Conservation (phyloP, 2,329 filamentous ascomycete species). For the Xylariaceae sp. region DNA sequence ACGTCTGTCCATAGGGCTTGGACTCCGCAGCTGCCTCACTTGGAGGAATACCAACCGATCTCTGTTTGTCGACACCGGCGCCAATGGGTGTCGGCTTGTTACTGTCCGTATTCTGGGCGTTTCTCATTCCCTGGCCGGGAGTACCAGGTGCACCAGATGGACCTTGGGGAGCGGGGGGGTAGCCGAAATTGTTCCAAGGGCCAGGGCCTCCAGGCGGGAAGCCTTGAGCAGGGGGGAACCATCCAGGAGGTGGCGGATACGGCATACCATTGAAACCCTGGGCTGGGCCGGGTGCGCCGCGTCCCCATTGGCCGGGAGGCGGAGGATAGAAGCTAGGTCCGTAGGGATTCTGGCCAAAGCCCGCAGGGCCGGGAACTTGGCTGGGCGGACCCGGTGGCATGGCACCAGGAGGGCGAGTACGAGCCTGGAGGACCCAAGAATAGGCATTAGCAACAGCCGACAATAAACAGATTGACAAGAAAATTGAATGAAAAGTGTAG, state of each 20-base stretch:
- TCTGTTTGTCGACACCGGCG: conserved; percentile 46
- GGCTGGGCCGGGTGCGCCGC: conserved; percentile 46
- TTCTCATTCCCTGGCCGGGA: conserved; percentile 31
- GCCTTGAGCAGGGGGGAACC: conserved; percentile 72
- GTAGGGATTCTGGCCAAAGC: conserved; percentile 42
- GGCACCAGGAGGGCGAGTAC: conserved; percentile 33
- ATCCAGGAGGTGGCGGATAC: conserved; percentile 71
- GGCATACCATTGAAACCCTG: conserved; percentile 70
- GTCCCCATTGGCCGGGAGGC: conserved; percentile 50
- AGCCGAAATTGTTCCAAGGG: conserved; percentile 53
- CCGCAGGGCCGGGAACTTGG: conserved; percentile 32
- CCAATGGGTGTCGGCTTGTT: conserved; percentile 48
- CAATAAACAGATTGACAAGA: neutral
- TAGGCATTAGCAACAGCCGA: conserved; percentile 26
- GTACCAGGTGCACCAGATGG: conserved; percentile 36
- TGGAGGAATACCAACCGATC: conserved; percentile 41
- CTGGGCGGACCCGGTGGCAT: conserved; percentile 23
- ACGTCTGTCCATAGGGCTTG: conserved; percentile 47
- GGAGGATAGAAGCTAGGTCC: conserved; percentile 48
- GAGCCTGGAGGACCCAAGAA: conserved; percentile 32
- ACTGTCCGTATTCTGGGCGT: conserved; percentile 35
- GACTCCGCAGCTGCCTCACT: conserved; percentile 46
- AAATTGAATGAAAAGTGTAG: conserved; percentile 27
- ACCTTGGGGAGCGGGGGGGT: conserved; percentile 55
- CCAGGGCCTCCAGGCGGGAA: conserved; percentile 64